Percentiles rank a stretch among this genome's conserved stretches.
phyloP scores from a whole-genome alignment of 495 filamentous ascomycete genomes.

The Glarea lozoyensis region DNA sequence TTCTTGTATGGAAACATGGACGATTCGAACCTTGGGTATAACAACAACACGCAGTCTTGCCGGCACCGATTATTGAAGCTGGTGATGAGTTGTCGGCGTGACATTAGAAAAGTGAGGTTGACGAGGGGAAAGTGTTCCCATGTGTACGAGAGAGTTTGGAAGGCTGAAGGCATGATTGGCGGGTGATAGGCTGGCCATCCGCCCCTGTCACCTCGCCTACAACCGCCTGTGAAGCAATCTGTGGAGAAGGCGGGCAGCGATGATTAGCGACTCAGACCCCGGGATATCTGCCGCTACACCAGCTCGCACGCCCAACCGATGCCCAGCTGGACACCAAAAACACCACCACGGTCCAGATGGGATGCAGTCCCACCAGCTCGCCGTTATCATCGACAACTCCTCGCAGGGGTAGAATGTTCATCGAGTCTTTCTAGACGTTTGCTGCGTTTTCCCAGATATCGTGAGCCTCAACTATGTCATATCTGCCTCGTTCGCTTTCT shows the following conservation, averaged over 20 bases:
- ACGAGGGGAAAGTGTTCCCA: too few relatives aligned
- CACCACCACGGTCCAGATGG: too few relatives aligned
- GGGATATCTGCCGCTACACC: not conserved
- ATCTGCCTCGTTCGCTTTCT: not conserved
- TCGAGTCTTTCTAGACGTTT: too few relatives aligned
- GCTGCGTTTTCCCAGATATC: too few relatives aligned
- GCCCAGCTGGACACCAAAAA: too few relatives aligned
- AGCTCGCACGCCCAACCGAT: not conserved
- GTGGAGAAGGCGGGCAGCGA: conserved; percentile 4
- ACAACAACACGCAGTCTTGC: not conserved
- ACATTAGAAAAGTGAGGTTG: conserved; percentile 5
- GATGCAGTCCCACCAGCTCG: too few relatives aligned
- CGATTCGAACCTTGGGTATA: not conserved
- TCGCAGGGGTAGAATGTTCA: too few relatives aligned
- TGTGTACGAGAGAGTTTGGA: not conserved
- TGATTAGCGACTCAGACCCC: not conserved
- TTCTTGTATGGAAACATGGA: conserved; percentile 15
- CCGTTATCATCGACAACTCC: too few relatives aligned
- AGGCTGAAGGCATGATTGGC: not conserved
- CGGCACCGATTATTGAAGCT: not conserved
- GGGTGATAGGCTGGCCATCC: not conserved
- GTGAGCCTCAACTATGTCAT: not conserved
- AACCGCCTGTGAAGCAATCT: not conserved
- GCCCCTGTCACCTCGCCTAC: not conserved
- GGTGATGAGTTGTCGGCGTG: conserved; percentile 7